A percentile compares a stretch with the other conserved stretches of the same genome.
phyloP scores from a whole-genome alignment of 495 filamentous ascomycete species.

The Aspergillus indologenus region DNA sequence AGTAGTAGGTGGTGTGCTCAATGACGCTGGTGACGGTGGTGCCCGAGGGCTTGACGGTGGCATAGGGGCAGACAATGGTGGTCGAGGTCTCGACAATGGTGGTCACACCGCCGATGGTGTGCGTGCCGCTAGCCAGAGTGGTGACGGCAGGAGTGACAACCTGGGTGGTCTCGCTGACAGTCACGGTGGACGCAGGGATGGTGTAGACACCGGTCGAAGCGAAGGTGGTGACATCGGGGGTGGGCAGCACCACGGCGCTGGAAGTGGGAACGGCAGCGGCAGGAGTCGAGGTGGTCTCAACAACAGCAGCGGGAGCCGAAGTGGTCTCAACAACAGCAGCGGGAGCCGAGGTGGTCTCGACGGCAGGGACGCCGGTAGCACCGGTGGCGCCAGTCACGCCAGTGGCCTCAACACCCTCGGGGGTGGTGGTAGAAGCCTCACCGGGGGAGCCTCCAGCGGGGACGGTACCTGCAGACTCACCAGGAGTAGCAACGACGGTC shows the following conservation, averaged over 20 bases:
- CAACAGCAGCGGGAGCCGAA: slow-evolving; percentile 6
- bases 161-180: slow-evolving; percentile 66
- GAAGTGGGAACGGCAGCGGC: slow-evolving; percentile 31
- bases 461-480: slow-evolving; percentile 3
- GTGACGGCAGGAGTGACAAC: slow-evolving; percentile 65
- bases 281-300: slow-evolving; percentile 28
- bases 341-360: slow-evolving; percentile 10
- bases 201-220: slow-evolving; percentile 73
- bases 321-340: slow-evolving; percentile 6
- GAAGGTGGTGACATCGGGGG: slow-evolving; percentile 63
- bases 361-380: slow-evolving; percentile 6
- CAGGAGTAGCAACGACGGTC: slow-evolving; percentile 28
- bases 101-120: slow-evolving; percentile 75
- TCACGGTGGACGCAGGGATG: slow-evolving; percentile 72
- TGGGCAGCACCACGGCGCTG: slow-evolving; percentile 49
- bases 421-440: slow-evolving; percentile 29
- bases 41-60: slow-evolving; percentile 59
- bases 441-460: background rate
- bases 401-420: slow-evolving; percentile 21
- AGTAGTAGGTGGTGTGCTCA: slow-evolving; percentile 70
- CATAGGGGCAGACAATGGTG: slow-evolving; percentile 70
- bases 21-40: slow-evolving; percentile 68
- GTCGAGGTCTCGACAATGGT: slow-evolving; percentile 68
- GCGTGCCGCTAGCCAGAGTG: slow-evolving; percentile 58
- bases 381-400: slow-evolving; percentile 1